Conservation (phyloP, 768 basidiomycete genomes). For the Phylloporus arenicola region DNA sequence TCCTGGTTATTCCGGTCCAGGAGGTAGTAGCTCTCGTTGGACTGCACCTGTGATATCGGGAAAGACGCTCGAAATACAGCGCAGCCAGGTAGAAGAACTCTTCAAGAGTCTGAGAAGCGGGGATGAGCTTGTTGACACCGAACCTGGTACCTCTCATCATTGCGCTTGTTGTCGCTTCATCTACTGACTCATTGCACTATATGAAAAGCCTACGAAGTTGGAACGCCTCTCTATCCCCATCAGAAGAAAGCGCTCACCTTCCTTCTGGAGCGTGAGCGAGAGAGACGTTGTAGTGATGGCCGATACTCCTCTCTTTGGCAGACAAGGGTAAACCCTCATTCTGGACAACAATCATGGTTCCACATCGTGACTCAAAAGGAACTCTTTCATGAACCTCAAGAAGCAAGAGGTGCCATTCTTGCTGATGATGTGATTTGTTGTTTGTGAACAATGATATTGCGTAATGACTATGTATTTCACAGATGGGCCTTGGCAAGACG, state of each 20-base stretch:
- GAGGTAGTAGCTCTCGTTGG: slow-evolving; percentile 46
- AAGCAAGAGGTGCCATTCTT: slow-evolving; percentile 83
- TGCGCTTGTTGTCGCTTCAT: slow-evolving; percentile 9
- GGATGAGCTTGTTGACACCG: slow-evolving; percentile 80
- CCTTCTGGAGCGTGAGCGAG: slow-evolving; percentile 81
- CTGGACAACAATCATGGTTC: slow-evolving; percentile 55
- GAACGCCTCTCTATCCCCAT: slow-evolving; percentile 89
- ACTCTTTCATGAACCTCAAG: slow-evolving; percentile 55
- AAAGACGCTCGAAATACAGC: slow-evolving; percentile 86
- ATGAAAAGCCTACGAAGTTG: slow-evolving; percentile 58
- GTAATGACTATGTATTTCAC: slow-evolving; percentile 13
- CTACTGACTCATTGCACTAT: slow-evolving; percentile 13
- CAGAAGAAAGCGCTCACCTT: slow-evolving; percentile 98
- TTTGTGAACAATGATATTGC: slow-evolving; percentile 4
- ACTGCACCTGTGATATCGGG: slow-evolving; percentile 48
- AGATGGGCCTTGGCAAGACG: slow-evolving; percentile 99
- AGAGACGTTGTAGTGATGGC: slow-evolving; percentile 52
- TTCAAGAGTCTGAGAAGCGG: slow-evolving; percentile 86
- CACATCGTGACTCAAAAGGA: slow-evolving; percentile 84
- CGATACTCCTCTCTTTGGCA: slow-evolving; percentile 73
- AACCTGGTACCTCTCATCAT: slow-evolving; percentile 59
- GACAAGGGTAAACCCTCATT: slow-evolving; percentile 43
- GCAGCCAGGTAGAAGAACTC: slow-evolving; percentile 89
- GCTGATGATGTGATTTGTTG: slow-evolving; percentile 84
- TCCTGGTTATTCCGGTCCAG: slow-evolving; percentile 37